Conservation (phyloP, 805 yeast genomes). For the Kodamaea kakaduensis region DNA sequence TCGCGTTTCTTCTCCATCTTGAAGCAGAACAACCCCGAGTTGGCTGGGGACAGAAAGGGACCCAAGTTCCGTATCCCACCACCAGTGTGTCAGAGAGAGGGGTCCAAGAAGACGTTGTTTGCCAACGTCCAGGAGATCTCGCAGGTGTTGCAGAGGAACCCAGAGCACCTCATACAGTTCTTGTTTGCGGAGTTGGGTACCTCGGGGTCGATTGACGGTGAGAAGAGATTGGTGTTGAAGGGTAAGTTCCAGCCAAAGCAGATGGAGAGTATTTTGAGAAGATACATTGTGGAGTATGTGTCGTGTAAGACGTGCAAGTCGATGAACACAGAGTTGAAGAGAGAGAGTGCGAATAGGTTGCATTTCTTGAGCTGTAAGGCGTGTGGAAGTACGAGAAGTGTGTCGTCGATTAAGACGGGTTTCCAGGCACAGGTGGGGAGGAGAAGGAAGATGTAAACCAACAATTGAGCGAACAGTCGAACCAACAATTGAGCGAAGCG, state of each 20-base stretch:
- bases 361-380: constrained; percentile 97
- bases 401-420: constrained; percentile 96
- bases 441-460: constrained; percentile 63
- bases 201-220: constrained; percentile 98
- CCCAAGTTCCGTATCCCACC: constrained; percentile 96
- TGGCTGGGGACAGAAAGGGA: constrained; percentile 94
- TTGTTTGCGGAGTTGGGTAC: constrained; percentile 99
- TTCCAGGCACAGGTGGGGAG: constrained; percentile 97
- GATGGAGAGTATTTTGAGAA: constrained; percentile 91
- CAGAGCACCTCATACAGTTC: constrained; percentile 95
- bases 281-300: constrained; percentile 95
- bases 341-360: constrained; percentile 94
- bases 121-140: constrained; percentile 95
- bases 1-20: constrained; percentile 82
- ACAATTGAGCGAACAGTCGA: no score
- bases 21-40: constrained; percentile 93
- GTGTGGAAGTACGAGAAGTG: constrained; percentile 97
- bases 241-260: constrained; percentile 98
- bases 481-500: no score
- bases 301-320: constrained; percentile 99
- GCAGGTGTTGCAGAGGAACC: constrained; percentile 90
- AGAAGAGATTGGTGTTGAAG: constrained; percentile 91
- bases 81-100: constrained; percentile 95
- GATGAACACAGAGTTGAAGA: constrained; percentile 91
- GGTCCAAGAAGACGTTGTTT: constrained; percentile 92